Evolutionary conservation across 192 early-diverging fungal species (phyloP).

Genomic region (Linnemannia zychae): DNA sequence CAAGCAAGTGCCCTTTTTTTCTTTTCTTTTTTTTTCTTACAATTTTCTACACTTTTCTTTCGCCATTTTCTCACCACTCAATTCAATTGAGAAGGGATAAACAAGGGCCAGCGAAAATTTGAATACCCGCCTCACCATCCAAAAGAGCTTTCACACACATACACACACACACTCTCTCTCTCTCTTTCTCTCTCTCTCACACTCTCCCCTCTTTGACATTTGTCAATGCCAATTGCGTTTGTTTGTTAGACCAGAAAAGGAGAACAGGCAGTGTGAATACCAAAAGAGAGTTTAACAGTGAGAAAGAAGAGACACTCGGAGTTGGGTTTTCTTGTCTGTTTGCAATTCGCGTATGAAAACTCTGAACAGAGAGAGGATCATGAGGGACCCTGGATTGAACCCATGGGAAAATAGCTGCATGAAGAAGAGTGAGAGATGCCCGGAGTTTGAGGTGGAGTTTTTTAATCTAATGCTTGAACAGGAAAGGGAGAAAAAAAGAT

Average conservation of each 20-base stretch:
- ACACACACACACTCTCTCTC: too few relatives aligned
- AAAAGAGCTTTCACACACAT: background rate
- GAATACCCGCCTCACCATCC: background rate
- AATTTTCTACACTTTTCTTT: background rate
- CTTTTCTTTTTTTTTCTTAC: background rate
- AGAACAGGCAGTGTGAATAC: background rate
- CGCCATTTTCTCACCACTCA: background rate
- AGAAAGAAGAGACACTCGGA: constrained; percentile 1
- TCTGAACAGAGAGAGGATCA: background rate
- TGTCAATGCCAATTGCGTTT: background rate
- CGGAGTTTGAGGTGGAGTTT: constrained; percentile 4
- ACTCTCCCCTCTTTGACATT: too few relatives aligned
- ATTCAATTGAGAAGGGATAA: background rate
- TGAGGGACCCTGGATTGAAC: background rate
- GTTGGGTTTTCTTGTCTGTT: background rate
- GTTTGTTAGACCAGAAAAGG: background rate
- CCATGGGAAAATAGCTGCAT: background rate
- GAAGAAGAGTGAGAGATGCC: background rate
- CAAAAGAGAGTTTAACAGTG: background rate
- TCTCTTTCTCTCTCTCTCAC: too few relatives aligned
- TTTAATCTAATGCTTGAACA: background rate
- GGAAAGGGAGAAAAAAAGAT: background rate
- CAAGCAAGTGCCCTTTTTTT: background rate
- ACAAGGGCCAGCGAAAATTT: background rate
- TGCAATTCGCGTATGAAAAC: background rate